phyloP scores from a whole-genome alignment of 2,329 filamentous ascomycete species.

The Sporothrix brunneoviolacea region DNA sequence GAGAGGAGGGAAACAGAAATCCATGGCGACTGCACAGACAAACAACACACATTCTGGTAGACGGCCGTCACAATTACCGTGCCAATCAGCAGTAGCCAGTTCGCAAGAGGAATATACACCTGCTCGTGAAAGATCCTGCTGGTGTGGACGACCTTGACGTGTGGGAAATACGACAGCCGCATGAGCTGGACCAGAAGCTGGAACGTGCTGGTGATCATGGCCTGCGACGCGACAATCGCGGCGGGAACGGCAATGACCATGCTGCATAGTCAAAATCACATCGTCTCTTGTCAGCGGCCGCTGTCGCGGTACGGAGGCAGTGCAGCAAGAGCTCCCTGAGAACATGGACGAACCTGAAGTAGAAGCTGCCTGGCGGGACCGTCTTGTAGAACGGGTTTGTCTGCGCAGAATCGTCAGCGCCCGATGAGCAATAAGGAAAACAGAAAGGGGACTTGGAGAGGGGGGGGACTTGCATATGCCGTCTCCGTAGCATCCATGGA shows the following conservation, averaged over 20 bases:
- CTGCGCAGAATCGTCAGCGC: too few relatives aligned
- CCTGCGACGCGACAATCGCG: slow-evolving; percentile 70
- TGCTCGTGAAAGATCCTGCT: slow-evolving; percentile 65
- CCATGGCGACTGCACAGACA: too few relatives aligned
- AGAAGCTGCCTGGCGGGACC: slow-evolving; percentile 60
- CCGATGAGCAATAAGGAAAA: not conserved
- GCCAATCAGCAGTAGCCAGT: slow-evolving; percentile 71
- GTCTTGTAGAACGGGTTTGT: slow-evolving; percentile 68
- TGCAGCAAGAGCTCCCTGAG: too few relatives aligned
- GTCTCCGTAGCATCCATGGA: slow-evolving; percentile 44
- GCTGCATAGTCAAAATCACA: too few relatives aligned
- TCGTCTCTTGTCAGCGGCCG: too few relatives aligned
- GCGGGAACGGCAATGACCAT: slow-evolving; percentile 63
- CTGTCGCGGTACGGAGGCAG: too few relatives aligned
- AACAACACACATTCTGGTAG: slow-evolving; percentile 71
- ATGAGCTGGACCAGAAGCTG: slow-evolving; percentile 65
- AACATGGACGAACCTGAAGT: slow-evolving; percentile 36
- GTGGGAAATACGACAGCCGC: slow-evolving; percentile 65
- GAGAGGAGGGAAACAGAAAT: too few relatives aligned
- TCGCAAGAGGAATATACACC: slow-evolving; percentile 67
- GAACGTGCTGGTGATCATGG: slow-evolving; percentile 71
- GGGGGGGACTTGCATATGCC: slow-evolving; percentile 38
- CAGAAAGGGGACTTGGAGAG: not conserved
- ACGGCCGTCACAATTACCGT: slow-evolving; percentile 67
- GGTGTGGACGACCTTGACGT: slow-evolving; percentile 67